phyloP scores from a whole-genome alignment of 257 asterid genomes.

The Plectranthus barbatus region DNA sequence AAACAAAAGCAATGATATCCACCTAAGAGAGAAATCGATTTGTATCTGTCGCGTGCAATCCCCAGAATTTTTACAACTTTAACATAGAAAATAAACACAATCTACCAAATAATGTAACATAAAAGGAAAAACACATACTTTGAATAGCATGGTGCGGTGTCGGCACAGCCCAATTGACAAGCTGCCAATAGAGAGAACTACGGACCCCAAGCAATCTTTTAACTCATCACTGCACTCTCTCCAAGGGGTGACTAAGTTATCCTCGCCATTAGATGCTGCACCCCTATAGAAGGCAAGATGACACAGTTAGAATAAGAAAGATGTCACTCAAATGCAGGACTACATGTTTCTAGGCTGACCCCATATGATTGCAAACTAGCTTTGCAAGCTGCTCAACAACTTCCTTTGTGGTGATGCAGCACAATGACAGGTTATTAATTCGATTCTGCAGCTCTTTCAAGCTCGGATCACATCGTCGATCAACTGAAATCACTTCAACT shows the following conservation, averaged over 20 bases:
- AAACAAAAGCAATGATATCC: not conserved
- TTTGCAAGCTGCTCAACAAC: conserved; percentile 91
- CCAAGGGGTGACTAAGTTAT: conserved; percentile 49
- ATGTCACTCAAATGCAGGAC: not conserved
- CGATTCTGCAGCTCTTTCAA: conserved; percentile 77
- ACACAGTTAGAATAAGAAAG: conserved; percentile 21
- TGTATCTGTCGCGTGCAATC: not conserved
- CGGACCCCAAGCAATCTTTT: conserved; percentile 75
- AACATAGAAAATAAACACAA: conserved; percentile 5
- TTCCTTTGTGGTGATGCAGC: conserved; percentile 54
- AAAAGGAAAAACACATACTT: conserved; percentile 42
- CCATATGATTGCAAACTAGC: conserved; percentile 87
- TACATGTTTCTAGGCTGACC: conserved; percentile 51
- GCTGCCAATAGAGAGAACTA: conserved; percentile 82
- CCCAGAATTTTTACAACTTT: conserved; percentile 2
- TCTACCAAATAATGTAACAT: conserved; percentile 2
- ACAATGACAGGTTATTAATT: conserved; percentile 42
- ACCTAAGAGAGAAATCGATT: not conserved
- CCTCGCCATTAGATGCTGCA: conserved; percentile 61
- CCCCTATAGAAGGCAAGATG: conserved; percentile 49
- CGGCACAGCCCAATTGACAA: conserved; percentile 73
- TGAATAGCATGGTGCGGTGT: conserved; percentile 81
- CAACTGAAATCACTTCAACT: conserved; percentile 73
- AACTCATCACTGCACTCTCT: conserved; percentile 72
- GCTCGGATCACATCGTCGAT: conserved; percentile 63